A percentile compares a stretch with the other conserved stretches of the same genome.
phyloP scores from a whole-genome alignment of 2,329 filamentous ascomycete genomes.

The Trichoderma sp. region DNA sequence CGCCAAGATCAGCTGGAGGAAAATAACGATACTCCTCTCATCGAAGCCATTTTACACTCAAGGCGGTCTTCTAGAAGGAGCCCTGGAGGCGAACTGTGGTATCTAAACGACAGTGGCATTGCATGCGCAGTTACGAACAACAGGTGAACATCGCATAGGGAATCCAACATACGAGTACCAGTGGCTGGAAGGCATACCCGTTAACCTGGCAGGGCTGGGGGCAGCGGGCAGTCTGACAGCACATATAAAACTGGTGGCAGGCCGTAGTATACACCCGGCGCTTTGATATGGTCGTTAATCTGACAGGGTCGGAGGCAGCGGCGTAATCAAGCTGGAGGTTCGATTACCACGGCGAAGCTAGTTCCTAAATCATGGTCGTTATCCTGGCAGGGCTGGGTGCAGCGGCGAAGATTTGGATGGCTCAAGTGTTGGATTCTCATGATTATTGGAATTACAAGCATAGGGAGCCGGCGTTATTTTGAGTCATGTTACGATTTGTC shows the following conservation, averaged over 20 bases:
- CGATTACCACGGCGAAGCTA: not conserved
- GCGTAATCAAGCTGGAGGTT: not conserved
- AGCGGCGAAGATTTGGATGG: conserved; percentile 19
- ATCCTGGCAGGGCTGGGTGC: conserved; percentile 25
- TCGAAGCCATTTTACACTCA: not conserved
- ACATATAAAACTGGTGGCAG: not conserved
- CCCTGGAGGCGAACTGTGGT: not conserved
- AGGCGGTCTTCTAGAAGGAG: conserved; percentile 7
- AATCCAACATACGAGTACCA: not conserved
- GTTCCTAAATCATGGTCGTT: conserved; percentile 22
- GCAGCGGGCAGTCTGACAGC: conserved; percentile 17
- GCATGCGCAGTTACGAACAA: not conserved
- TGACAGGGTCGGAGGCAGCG: conserved; percentile 25
- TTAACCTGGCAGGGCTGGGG: conserved; percentile 24
- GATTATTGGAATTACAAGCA: not conserved
- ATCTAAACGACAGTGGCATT: not conserved
- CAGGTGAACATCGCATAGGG: not conserved
- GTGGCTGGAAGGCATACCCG: conserved; percentile 12
- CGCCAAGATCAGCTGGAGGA: not conserved
- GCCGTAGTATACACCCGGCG: not conserved
- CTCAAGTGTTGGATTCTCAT: not conserved
- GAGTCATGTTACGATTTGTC: not conserved
- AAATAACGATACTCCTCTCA: too few species aligned
- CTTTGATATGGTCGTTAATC: conserved; percentile 21
- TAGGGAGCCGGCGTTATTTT: not conserved